A percentile compares a stretch with the other conserved stretches of the same genome.
phyloP scores from a whole-genome alignment of 2,329 filamentous ascomycete species.

The Botryotinia narcissicola region DNA sequence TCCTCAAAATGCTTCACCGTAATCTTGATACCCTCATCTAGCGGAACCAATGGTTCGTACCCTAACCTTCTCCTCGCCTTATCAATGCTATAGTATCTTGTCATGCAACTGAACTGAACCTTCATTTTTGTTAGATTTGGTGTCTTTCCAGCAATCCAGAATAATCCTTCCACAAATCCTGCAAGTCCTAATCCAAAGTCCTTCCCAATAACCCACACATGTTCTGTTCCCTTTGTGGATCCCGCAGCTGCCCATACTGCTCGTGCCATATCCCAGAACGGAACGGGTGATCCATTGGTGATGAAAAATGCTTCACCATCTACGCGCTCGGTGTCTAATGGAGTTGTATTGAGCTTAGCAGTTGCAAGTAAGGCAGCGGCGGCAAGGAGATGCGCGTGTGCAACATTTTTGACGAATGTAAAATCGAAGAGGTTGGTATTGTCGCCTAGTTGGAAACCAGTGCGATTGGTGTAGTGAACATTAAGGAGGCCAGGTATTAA shows the following conservation, averaged over 20 bases:
- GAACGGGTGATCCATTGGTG: conserved; percentile 79
- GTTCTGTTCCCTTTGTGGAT: conserved; percentile 49
- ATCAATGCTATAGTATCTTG: conserved; percentile 71
- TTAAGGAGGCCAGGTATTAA: conserved; percentile 70
- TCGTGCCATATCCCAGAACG: conserved; percentile 86
- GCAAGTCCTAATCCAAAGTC: conserved; percentile 47
- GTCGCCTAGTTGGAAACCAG: conserved; percentile 77
- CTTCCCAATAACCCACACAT: conserved; percentile 55
- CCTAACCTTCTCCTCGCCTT: conserved; percentile 71
- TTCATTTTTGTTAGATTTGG: conserved; percentile 48
- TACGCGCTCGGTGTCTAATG: conserved; percentile 69
- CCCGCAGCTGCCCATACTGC: conserved; percentile 65
- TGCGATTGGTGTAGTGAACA: conserved; percentile 65
- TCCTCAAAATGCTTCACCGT: conserved; percentile 33
- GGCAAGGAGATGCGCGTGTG: conserved; percentile 80
- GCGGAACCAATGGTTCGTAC: conserved; percentile 63
- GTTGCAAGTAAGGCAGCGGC: conserved; percentile 50
- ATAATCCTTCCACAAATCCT: conserved; percentile 51
- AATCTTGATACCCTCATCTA: conserved; percentile 59
- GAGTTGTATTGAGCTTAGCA: conserved; percentile 45
- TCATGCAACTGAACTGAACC: conserved; percentile 68
- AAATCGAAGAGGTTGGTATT: conserved; percentile 69
- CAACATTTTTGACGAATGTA: conserved; percentile 66
- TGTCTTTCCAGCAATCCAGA: conserved; percentile 49
- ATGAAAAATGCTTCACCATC: conserved; percentile 89